phyloP scores from a whole-genome alignment of 2,329 filamentous ascomycete species.

The Sarocladium oryzae region DNA sequence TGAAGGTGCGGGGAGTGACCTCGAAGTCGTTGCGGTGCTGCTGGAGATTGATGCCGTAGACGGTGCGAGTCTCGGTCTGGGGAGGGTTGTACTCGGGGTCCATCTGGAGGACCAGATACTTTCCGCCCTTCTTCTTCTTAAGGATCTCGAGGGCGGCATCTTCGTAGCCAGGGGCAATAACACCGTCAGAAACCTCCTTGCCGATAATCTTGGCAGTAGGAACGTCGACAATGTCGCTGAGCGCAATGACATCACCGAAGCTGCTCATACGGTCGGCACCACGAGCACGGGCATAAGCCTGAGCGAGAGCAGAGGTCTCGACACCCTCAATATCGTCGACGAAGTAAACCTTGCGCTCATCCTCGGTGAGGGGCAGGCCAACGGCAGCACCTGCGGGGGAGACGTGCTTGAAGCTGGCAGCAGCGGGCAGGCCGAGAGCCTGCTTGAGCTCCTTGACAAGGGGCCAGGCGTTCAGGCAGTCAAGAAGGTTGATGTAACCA shows the following conservation, averaged over 20 bases:
- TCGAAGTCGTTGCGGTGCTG: conserved; percentile 91
- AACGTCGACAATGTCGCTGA: conserved; percentile 85
- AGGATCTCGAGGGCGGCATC: conserved; percentile 83
- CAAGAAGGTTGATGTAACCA: conserved; percentile 95
- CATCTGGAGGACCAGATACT: conserved; percentile 94
- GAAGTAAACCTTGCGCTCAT: conserved; percentile 97
- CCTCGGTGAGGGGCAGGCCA: conserved; percentile 75
- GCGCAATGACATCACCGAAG: conserved; percentile 93
- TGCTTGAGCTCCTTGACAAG: conserved; percentile 93
- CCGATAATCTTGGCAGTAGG: conserved; percentile 96
- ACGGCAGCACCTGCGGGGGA: conserved; percentile 95
- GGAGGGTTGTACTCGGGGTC: conserved; percentile 78
- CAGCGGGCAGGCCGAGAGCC: conserved; percentile 80
- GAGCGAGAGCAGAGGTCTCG: conserved; percentile 77
- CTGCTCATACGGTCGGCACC: conserved; percentile 98
- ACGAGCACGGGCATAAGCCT: conserved; percentile 91
- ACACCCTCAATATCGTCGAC: conserved; percentile 91
- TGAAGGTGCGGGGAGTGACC: conserved; percentile 81
- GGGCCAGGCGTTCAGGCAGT: conserved; percentile 94
- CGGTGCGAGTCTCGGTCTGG: conserved; percentile 75
- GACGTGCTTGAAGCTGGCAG: conserved; percentile 98
- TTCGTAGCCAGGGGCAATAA: conserved; percentile 85
- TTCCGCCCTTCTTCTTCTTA: conserved; percentile 96
- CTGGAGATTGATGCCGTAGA: conserved; percentile 82
- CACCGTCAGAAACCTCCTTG: conserved; percentile 94